These are phyloP conservation scores for Rhododendron simsii DNA, from an alignment of 148 eudicot genomes.

Conservation along the genomic window DNA sequence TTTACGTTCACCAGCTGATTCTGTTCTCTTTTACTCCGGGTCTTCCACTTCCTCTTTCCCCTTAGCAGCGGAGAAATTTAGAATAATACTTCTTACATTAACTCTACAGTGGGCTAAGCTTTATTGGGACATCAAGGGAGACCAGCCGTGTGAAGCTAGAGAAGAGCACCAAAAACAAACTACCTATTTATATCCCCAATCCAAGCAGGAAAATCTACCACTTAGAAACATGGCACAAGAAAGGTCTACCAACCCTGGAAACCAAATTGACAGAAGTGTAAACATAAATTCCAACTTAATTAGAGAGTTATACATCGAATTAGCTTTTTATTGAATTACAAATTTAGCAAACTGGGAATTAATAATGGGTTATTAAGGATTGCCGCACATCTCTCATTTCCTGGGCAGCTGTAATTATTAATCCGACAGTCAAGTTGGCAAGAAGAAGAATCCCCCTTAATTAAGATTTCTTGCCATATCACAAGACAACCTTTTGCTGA, in stretches of 20 bases:
- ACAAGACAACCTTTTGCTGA: background rate
- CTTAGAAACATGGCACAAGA: background rate
- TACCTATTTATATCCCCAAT: background rate
- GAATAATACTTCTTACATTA: background rate
- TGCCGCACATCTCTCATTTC: background rate
- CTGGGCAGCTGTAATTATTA: background rate
- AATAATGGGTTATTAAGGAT: background rate
- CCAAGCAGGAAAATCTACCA: background rate
- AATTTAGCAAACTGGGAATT: background rate
- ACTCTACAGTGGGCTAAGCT: background rate
- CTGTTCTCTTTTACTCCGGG: background rate
- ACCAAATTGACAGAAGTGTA: background rate
- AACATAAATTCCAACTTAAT: background rate
- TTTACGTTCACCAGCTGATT: background rate
- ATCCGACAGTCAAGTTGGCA: background rate
- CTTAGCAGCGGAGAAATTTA: background rate
- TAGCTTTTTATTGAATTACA: background rate
- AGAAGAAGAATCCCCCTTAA: background rate
- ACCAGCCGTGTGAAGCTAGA: background rate
- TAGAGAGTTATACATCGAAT: background rate
- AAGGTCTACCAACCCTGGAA: background rate
- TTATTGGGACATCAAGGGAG: background rate
- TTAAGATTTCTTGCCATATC: background rate
- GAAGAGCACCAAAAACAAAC: background rate
- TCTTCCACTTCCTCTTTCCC: background rate